Evolutionary conservation across 1,139 yeast genomes (phyloP).

Genomic region (Pichia sorboxylosa): DNA sequence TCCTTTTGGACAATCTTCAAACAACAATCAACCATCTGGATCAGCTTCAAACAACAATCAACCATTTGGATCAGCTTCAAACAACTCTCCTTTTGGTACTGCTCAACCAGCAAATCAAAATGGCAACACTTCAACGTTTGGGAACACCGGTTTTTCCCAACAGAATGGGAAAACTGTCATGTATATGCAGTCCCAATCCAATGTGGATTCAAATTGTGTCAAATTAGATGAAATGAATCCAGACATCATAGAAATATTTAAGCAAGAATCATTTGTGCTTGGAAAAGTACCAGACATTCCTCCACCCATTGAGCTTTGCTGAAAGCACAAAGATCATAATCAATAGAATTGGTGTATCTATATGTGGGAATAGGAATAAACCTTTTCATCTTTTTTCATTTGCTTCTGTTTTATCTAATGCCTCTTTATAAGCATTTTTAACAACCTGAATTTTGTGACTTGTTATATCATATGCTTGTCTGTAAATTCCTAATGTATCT

Average conservation of each 20-base stretch:
- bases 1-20: constrained; percentile 18
- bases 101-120: no score
- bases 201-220: constrained; percentile 24
- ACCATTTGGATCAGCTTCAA: not conserved
- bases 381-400: no score
- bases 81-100: constrained; percentile 8
- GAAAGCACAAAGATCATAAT: constrained; percentile 5
- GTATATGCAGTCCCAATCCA: constrained; percentile 11
- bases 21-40: constrained; percentile 1
- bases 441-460: constrained; percentile 4
- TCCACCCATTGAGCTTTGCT: constrained; percentile 52
- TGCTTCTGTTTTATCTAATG: constrained; percentile 4
- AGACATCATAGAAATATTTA: constrained; percentile 37
- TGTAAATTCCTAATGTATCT: constrained; percentile 49
- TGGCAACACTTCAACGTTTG: not conserved
- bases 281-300: constrained; percentile 72
- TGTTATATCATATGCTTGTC: constrained; percentile 36
- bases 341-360: no score
- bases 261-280: constrained; percentile 37
- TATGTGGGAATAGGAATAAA: no score
- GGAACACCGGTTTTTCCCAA: not conserved
- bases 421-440: constrained; percentile 6
- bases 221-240: constrained; percentile 31
- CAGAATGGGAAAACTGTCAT: not conserved
- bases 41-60: not conserved